phyloP scores from a whole-genome alignment of 2,329 filamentous ascomycete species.

The Tolypocladium amazonense region DNA sequence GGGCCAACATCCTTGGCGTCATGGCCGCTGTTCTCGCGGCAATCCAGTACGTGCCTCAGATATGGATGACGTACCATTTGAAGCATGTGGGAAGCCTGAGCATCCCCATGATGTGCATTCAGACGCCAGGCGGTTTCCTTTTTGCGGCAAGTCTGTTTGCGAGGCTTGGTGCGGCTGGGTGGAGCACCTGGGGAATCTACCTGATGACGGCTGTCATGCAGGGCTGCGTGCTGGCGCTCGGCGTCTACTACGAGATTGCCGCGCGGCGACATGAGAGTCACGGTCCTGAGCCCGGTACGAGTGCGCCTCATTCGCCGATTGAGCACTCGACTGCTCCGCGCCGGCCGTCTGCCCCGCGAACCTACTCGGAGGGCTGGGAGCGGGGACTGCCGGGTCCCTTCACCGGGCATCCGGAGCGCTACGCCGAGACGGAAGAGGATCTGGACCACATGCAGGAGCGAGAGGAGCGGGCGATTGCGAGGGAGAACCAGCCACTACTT shows the following conservation, averaged over 20 bases:
- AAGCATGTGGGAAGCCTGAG: slow-evolving; percentile 85
- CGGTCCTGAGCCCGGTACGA: slow-evolving; percentile 11
- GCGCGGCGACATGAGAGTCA: slow-evolving; percentile 21
- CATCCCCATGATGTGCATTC: slow-evolving; percentile 97
- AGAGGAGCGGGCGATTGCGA: slow-evolving; percentile 38
- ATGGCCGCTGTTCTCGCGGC: slow-evolving; percentile 68
- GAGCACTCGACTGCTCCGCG: slow-evolving; percentile 15
- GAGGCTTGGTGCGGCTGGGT: slow-evolving; percentile 70
- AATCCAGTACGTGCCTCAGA: slow-evolving; percentile 91
- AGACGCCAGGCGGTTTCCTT: slow-evolving; percentile 84
- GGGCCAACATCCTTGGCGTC: slow-evolving; percentile 80
- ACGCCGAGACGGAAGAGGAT: slow-evolving; percentile 40
- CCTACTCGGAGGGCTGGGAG: slow-evolving; percentile 40
- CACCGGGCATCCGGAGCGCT: slow-evolving; percentile 40
- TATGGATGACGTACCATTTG: slow-evolving; percentile 78
- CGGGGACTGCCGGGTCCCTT: slow-evolving; percentile 39
- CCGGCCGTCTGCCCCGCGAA: slow-evolving; percentile 28
- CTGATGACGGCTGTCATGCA: slow-evolving; percentile 80
- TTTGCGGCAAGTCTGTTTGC: slow-evolving; percentile 78
- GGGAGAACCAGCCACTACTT: slow-evolving; percentile 40
- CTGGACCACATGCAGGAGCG: slow-evolving; percentile 38
- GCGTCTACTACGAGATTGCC: slow-evolving; percentile 61
- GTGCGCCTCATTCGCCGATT: slow-evolving; percentile 16
- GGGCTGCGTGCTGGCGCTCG: slow-evolving; percentile 70
- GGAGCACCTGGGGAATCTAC: slow-evolving; percentile 94